Conservation (phyloP, 2,329 filamentous ascomycete species). For the Arthrobotrys iridis region DNA sequence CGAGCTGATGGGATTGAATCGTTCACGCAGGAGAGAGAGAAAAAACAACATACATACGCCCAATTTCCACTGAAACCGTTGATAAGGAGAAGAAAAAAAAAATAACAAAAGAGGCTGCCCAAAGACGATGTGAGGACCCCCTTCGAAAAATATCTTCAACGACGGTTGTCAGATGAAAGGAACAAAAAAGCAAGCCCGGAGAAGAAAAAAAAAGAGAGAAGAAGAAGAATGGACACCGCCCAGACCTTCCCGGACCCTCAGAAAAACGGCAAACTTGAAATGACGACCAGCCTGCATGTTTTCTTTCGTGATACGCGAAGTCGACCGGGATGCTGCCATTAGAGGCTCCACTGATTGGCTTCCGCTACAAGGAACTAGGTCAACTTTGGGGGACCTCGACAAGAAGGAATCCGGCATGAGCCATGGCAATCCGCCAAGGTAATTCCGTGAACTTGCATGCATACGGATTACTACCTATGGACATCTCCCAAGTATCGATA, state of each 20-base stretch:
- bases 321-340: slow-evolving; percentile 14
- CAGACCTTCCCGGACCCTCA: slow-evolving; percentile 15
- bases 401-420: slow-evolving; percentile 14
- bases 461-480: background rate
- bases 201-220: slow-evolving; percentile 12
- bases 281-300: slow-evolving; percentile 39
- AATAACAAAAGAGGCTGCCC: background rate
- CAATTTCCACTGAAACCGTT: background rate
- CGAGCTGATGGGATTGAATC: slow-evolving; percentile 24
- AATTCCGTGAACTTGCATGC: too few species aligned
- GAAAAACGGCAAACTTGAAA: slow-evolving; percentile 40
- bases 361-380: background rate
- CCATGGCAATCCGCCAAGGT: slow-evolving; percentile 4
- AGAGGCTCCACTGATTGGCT: slow-evolving; percentile 26
- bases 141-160: slow-evolving; percentile 1
- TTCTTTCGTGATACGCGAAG: slow-evolving; percentile 12
- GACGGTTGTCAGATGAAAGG: background rate
- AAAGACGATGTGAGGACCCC: background rate
- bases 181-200: background rate
- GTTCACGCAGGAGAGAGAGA: background rate
- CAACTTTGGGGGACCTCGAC: background rate
- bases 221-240: slow-evolving; percentile 5
- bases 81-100: background rate
- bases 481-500: background rate
- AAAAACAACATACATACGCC: background rate